Evolutionary conservation across 2,329 filamentous ascomycete genomes (phyloP).

Genomic region (Ophiostoma triangulosporum): DNA sequence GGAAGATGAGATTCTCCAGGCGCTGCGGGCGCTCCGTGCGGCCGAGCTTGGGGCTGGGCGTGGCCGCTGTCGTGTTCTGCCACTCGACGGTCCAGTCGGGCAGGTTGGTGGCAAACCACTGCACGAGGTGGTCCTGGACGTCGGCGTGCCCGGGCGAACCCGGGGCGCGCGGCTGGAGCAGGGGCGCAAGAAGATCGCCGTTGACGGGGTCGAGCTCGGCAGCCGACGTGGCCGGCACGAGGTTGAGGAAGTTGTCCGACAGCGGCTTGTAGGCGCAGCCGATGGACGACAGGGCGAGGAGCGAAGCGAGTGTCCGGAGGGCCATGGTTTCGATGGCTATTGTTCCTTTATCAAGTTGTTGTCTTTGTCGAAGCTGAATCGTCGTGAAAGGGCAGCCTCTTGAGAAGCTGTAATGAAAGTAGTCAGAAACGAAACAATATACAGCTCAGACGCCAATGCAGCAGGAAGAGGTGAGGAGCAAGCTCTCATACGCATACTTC

Average conservation of each 20-base stretch:
- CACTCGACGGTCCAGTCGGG: conserved; percentile 58
- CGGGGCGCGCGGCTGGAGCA: conserved; percentile 61
- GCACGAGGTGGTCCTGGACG: conserved; percentile 57
- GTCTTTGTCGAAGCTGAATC: neutral
- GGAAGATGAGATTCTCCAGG: conserved; percentile 61
- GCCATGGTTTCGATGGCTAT: neutral
- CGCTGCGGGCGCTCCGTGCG: conserved; percentile 40
- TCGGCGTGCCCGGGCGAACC: conserved; percentile 54
- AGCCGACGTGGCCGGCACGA: conserved; percentile 44
- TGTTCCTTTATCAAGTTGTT: neutral
- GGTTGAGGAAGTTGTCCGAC: conserved; percentile 50
- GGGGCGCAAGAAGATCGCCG: conserved; percentile 58
- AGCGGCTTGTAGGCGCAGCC: conserved; percentile 30
- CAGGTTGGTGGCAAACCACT: conserved; percentile 54
- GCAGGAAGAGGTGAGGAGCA: no score
- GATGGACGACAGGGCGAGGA: conserved; percentile 16
- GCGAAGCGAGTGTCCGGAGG: conserved; percentile 12
- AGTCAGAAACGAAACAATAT: no score
- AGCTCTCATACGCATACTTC: no score
- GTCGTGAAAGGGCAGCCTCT: no score
- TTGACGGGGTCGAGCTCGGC: conserved; percentile 55
- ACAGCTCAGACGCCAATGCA: no score
- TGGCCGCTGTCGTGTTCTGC: conserved; percentile 54
- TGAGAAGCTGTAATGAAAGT: no score
- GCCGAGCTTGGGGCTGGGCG: neutral